Base-by-base conservation (phyloP, 1,139 yeast species). In the Yarrowia galli region DNA sequence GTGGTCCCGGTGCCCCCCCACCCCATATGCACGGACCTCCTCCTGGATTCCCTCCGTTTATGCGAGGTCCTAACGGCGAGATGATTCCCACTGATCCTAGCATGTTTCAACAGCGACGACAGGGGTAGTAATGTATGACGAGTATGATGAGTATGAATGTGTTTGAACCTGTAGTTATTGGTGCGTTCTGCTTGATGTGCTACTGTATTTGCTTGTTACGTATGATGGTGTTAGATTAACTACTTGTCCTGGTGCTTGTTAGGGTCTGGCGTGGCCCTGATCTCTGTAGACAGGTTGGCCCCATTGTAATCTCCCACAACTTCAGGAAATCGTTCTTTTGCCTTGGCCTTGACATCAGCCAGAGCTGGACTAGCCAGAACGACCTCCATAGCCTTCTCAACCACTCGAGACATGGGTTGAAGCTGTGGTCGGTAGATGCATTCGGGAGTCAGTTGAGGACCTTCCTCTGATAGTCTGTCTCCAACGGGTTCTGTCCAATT, bases 401-500 rank as follows among this genome's bases (percentile, higher is more conserved):
- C 45, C 16, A 68, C 71, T 48, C 71, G 51, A 15, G 71, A 69
- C 68, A 68, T 67, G 35, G 71, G 67, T 15, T 65, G 67, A n/a
- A 69, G 69, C 40, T 69, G 68, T 1, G 71, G 71, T n/a, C 69
- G 67, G 60, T 32, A 51, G 35, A 40, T 56, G 65, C 49, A 32
- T 25, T 49, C 56, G 4, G 53, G 45, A 22, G 23, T 51, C 49
- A 54, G 7, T 16, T 54, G 46, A 5, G 61, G 36, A 2, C 46
- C 48, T 1, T 67, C 67, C 16, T 65, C 43, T 2, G 58, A 40
- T 0, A 43, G 40, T 43, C 64, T 25, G 7, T 65, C 56, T 40
- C 70, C 66, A 2, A 70, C 67, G 7, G 71, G 70, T 4, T 69
- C 69, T 1, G 71, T 68, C 72, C 72, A 70, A 18, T 68, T 42